Conservation (phyloP, 2,329 filamentous ascomycete species). For the Bisporella sp. region DNA sequence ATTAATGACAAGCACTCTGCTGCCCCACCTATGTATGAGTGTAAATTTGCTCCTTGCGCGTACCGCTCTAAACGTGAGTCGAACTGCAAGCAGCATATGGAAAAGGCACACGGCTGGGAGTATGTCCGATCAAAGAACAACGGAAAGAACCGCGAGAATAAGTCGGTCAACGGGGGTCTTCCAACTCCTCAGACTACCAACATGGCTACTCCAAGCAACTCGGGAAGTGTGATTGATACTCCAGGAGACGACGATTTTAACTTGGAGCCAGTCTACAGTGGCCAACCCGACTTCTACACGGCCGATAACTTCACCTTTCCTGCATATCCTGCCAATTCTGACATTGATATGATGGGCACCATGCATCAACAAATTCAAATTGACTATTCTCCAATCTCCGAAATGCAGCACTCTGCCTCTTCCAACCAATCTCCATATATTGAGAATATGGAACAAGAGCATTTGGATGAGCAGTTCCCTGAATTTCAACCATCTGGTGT, state of each 20-base stretch:
- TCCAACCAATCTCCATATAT: constrained; percentile 27
- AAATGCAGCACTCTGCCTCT: constrained; percentile 16
- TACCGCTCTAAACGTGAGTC: constrained; percentile 95
- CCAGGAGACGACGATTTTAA: constrained; percentile 20
- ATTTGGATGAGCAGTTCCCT: constrained; percentile 39
- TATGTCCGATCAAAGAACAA: constrained; percentile 92
- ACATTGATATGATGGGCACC: constrained; percentile 17
- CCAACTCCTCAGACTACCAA: constrained; percentile 52
- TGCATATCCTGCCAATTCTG: constrained; percentile 15
- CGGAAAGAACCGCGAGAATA: constrained; percentile 47
- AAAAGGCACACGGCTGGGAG: constrained; percentile 88
- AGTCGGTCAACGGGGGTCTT: constrained; percentile 35
- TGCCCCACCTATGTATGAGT: constrained; percentile 75
- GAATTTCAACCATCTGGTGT: constrained; percentile 9
- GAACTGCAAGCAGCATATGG: constrained; percentile 98
- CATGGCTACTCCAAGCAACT: constrained; percentile 51
- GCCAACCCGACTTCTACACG: constrained; percentile 7
- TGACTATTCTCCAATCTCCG: constrained; percentile 24
- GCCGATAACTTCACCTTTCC: constrained; percentile 18
- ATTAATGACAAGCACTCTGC: constrained; percentile 92
- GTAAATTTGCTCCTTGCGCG: constrained; percentile 73
- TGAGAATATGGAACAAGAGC: constrained; percentile 41
- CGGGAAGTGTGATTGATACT: constrained; percentile 26
- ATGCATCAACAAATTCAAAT: constrained; percentile 15
- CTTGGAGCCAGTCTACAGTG: constrained; percentile 11